Percentiles rank a stretch among this genome's conserved stretches.
Conservation (phyloP, 495 filamentous ascomycete genomes). For the Schizothecium vesticola region DNA sequence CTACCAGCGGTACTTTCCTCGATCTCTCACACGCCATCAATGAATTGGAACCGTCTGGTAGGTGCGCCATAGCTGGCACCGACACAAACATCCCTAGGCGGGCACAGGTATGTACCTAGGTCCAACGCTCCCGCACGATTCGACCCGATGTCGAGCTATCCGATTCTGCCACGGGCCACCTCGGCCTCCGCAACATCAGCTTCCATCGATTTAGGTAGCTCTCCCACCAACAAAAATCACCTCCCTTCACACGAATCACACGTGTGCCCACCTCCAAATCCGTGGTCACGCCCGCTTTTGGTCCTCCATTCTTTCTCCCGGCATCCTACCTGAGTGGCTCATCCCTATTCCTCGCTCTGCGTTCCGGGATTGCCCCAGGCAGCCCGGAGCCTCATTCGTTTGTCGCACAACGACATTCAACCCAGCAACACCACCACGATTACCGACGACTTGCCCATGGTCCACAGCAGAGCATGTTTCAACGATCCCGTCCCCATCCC, state of each 20-base stretch:
- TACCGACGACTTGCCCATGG: not conserved
- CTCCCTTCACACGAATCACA: not conserved
- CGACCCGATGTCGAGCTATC: not conserved
- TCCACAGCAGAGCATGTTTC: not conserved
- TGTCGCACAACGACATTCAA: not conserved
- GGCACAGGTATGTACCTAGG: too few relatives aligned
- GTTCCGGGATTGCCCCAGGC: not conserved
- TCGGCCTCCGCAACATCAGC: not conserved
- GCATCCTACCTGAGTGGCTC: not conserved
- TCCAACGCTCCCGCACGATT: not conserved
- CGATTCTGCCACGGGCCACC: not conserved
- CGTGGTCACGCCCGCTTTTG: not conserved
- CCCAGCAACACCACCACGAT: not conserved
- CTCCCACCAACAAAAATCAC: not conserved
- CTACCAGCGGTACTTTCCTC: not conserved
- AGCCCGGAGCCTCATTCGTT: not conserved
- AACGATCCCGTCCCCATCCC: not conserved
- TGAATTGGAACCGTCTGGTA: too few relatives aligned
- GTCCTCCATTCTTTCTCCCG: not conserved
- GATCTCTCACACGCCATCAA: not conserved
- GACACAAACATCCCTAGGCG: too few relatives aligned
- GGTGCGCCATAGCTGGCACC: too few relatives aligned
- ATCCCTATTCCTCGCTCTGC: not conserved
- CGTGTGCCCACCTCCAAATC: not conserved
- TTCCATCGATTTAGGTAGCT: not conserved